A percentile compares a stretch with the other conserved stretches of the same genome.
Conservation (phyloP, 1,284 basidiomycete genomes). For the Sphaerobolus stellatus region DNA sequence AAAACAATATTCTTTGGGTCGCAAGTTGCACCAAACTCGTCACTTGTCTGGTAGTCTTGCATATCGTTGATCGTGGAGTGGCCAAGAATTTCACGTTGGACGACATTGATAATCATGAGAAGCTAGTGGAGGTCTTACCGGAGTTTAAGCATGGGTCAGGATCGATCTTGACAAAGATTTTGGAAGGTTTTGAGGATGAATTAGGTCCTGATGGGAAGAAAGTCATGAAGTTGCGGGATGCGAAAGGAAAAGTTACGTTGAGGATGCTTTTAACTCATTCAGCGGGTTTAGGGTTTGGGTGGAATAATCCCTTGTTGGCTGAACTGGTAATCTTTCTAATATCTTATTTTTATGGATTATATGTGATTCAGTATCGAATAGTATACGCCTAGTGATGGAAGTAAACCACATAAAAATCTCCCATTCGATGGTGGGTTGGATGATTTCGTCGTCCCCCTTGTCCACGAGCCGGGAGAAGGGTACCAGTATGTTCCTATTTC, state of each 20-base stretch:
- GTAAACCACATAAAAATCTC: neutral
- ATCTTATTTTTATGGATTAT: neutral
- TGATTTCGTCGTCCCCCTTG: neutral
- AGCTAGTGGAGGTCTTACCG: neutral
- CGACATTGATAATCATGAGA: neutral
- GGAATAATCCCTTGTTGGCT: neutral
- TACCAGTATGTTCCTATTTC: neutral
- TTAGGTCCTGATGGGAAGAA: neutral
- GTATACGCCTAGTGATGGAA: neutral
- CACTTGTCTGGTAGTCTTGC: too few species aligned
- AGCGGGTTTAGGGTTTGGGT: neutral
- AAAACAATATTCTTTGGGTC: too few species aligned
- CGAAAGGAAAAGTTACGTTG: neutral
- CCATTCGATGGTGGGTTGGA: neutral
- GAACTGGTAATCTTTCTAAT: neutral
- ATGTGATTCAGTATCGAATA: neutral
- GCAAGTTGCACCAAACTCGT: too few species aligned
- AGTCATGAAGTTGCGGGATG: neutral
- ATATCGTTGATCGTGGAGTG: neutral
- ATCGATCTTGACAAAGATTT: neutral
- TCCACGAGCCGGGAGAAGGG: neutral
- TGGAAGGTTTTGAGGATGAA: neutral
- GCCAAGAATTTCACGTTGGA: neutral
- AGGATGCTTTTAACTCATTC: neutral
- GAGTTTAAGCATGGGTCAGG: neutral